Percentiles rank a stretch among this genome's conserved stretches.
Conservation (phyloP, 768 basidiomycete species). For the Rhizopogon vinicolor region DNA sequence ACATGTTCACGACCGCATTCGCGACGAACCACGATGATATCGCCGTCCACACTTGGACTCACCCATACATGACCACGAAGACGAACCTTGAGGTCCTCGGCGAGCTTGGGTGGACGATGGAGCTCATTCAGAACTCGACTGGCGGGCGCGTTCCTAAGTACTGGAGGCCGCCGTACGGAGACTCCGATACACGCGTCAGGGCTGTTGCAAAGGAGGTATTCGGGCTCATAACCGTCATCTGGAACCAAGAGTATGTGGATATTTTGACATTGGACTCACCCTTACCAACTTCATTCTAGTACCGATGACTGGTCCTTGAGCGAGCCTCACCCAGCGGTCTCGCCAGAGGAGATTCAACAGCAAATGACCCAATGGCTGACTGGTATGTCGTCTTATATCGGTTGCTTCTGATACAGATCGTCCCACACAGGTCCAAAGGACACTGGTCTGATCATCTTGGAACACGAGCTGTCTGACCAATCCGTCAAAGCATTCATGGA, state of each 20-base stretch:
- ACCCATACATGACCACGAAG: conserved; percentile 78
- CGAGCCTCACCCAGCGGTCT: conserved; percentile 34
- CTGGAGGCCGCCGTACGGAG: conserved; percentile 90
- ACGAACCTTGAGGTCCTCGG: conserved; percentile 65
- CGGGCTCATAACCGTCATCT: conserved; percentile 77
- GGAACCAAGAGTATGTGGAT: conserved; percentile 78
- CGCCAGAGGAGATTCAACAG: conserved; percentile 38
- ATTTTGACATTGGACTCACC: neutral
- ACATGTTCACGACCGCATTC: conserved; percentile 51
- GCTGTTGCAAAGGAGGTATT: conserved; percentile 87
- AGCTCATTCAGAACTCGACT: conserved; percentile 74
- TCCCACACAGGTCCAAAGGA: conserved; percentile 52
- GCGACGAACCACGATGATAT: conserved; percentile 32
- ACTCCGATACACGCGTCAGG: conserved; percentile 77
- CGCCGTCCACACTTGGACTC: conserved; percentile 54
- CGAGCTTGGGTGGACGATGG: conserved; percentile 75
- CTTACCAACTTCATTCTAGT: conserved; percentile 30
- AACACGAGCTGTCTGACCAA: conserved; percentile 71
- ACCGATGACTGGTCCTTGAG: conserved; percentile 74
- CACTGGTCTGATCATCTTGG: conserved; percentile 77
- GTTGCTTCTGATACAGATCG: neutral
- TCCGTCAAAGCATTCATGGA: conserved; percentile 65
- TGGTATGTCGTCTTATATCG: conserved; percentile 27
- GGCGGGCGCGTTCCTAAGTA: conserved; percentile 70
- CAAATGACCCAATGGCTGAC: conserved; percentile 55